A percentile compares a stretch with the other conserved stretches of the same genome.
phyloP scores from a whole-genome alignment of 345 rosid genomes.

The Carallia brachiata region DNA sequence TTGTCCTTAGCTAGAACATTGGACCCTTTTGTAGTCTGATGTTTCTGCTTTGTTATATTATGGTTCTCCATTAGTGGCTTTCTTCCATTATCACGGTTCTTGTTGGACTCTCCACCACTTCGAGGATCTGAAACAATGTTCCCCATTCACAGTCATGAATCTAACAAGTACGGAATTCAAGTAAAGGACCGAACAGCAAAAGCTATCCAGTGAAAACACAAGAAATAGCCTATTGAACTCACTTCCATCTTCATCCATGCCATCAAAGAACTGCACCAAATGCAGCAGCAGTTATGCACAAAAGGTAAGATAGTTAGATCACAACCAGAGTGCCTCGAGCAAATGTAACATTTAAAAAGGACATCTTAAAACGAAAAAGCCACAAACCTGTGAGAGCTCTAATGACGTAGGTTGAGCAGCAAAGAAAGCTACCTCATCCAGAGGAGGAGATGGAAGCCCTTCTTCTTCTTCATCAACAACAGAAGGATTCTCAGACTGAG shows the following conservation, averaged over 20 bases:
- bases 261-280: constrained; percentile 72
- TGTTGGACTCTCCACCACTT: constrained; percentile 48
- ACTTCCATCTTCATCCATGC: constrained; percentile 96
- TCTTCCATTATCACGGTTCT: constrained; percentile 45
- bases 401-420: constrained; percentile 60
- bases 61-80: constrained; percentile 36
- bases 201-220: constrained; percentile 31
- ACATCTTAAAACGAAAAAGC: constrained; percentile 1
- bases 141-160: constrained; percentile 35
- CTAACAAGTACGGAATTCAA: constrained; percentile 33
- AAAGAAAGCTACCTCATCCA: constrained; percentile 76
- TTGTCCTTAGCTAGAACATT: constrained; percentile 30
- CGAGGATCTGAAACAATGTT: constrained; percentile 78
- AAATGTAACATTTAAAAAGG: constrained; percentile 3
- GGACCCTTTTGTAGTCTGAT: constrained; percentile 27
- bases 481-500: constrained; percentile 85
- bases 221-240: constrained; percentile 48
- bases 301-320: constrained; percentile 22
- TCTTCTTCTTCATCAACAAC: constrained; percentile 69
- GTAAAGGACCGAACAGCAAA: constrained; percentile 33
- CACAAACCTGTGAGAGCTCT: constrained; percentile 70
- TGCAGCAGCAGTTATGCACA: not conserved
- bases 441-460: constrained; percentile 93
- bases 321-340: not conserved
- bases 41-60: constrained; percentile 39